Evolutionary conservation across 1,284 basidiomycete species (phyloP).

Genomic region (Malassezia vespertilionis): DNA sequence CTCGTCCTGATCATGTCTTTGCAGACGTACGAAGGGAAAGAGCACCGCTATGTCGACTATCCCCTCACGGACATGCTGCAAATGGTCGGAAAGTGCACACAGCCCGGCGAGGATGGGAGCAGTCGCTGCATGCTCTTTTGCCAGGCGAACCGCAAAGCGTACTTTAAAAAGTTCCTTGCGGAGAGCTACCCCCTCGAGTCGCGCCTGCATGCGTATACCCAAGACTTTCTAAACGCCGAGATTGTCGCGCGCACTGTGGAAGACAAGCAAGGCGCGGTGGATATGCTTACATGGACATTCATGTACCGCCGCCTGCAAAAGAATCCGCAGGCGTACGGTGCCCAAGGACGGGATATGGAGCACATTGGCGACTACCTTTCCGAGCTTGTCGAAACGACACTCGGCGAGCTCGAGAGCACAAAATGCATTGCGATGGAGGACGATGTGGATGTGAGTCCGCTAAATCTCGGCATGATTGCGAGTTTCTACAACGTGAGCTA

Average conservation of each 20-base stretch:
- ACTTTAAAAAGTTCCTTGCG: conserved; percentile 95
- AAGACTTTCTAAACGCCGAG: conserved; percentile 97
- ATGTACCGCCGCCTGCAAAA: conserved; percentile 94
- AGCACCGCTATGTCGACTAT: conserved; percentile 79
- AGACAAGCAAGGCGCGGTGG: conserved; percentile 50
- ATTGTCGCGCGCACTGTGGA: conserved; percentile 97
- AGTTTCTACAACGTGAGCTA: conserved; percentile 61
- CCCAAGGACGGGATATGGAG: conserved; percentile 37
- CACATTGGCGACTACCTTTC: conserved; percentile 55
- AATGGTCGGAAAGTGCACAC: conserved; percentile 93
- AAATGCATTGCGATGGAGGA: conserved; percentile 85
- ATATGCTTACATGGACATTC: conserved; percentile 85
- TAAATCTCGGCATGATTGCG: conserved; percentile 48
- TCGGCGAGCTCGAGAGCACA: conserved; percentile 79
- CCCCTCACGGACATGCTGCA: conserved; percentile 93
- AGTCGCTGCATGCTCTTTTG: conserved; percentile 91
- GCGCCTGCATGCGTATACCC: conserved; percentile 53
- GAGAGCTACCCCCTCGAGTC: conserved; percentile 95
- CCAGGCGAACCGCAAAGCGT: conserved; percentile 85
- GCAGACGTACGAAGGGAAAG: conserved; percentile 66
- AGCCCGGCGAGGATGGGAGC: conserved; percentile 57
- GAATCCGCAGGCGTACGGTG: conserved; percentile 53
- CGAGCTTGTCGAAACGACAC: conserved; percentile 84
- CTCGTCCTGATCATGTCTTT: conserved; percentile 99
- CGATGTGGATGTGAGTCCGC: conserved; percentile 51